A percentile compares a stretch with the other conserved stretches of the same genome.
These are phyloP conservation scores for Aspergillus pseudoglaucus DNA, from an alignment of 2,329 filamentous ascomycete genomes.

Conservation along the genomic window DNA sequence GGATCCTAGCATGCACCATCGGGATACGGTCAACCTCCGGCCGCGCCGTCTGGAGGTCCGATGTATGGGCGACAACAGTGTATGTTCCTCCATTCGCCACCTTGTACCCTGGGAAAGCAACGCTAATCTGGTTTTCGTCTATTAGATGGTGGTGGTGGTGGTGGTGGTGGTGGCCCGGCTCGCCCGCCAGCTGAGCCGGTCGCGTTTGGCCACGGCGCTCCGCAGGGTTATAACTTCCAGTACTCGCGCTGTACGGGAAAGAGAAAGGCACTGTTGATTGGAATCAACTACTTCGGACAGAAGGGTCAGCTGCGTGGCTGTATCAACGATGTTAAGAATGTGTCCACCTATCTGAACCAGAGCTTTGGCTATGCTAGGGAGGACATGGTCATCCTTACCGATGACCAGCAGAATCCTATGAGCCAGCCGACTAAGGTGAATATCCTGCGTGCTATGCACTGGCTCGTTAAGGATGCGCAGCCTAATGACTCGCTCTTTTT, in stretches of 20 bases:
- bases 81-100: constrained; percentile 14
- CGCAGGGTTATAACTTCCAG: constrained; percentile 73
- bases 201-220: constrained; percentile 72
- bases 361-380: constrained; percentile 89
- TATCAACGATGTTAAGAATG: constrained; percentile 96
- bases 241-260: constrained; percentile 87
- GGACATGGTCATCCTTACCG: constrained; percentile 94
- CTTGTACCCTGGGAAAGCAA: no score
- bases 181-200: constrained; percentile 63
- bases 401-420: constrained; percentile 96
- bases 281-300: constrained; percentile 95
- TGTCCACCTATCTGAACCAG: constrained; percentile 83
- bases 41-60: constrained; percentile 26
- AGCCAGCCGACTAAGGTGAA: constrained; percentile 95
- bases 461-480: constrained; percentile 87
- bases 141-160: not conserved
- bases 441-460: constrained; percentile 93
- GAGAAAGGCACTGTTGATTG: constrained; percentile 83
- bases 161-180: constrained; percentile 47
- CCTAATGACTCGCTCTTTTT: constrained; percentile 96
- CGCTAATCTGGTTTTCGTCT: not conserved
- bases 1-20: constrained; percentile 17
- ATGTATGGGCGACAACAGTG: constrained; percentile 35
- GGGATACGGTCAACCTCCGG: constrained; percentile 24
- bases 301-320: constrained; percentile 84